These are phyloP conservation scores for Xylaria sp. DNA, from an alignment of 2,329 filamentous ascomycete species.

Conservation along the genomic window DNA sequence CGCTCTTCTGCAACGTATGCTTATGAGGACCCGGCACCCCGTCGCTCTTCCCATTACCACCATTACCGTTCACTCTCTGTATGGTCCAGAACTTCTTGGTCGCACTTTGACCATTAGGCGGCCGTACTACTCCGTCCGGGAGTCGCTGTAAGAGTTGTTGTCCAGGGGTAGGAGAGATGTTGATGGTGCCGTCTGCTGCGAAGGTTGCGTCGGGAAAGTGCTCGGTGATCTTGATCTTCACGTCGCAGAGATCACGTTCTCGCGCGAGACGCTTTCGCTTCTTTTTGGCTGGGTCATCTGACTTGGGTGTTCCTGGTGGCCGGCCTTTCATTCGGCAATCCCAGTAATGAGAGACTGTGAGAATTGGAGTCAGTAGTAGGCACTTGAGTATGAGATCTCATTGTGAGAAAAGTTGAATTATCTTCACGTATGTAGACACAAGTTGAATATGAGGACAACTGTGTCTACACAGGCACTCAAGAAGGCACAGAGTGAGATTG, in stretches of 20 bases:
- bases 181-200: slow-evolving; percentile 27
- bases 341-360: slow-evolving; percentile 67
- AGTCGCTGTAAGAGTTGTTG: slow-evolving; percentile 26
- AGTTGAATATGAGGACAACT: background rate
- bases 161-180: slow-evolving; percentile 18
- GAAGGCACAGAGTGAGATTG: background rate
- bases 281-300: slow-evolving; percentile 74
- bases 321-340: slow-evolving; percentile 77
- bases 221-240: slow-evolving; percentile 82
- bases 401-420: background rate
- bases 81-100: slow-evolving; percentile 65
- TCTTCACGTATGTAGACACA: background rate
- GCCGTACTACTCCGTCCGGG: slow-evolving; percentile 20
- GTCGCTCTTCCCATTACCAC: slow-evolving; percentile 65
- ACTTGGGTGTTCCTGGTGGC: slow-evolving; percentile 72
- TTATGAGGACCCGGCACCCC: slow-evolving; percentile 68
- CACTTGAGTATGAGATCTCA: background rate
- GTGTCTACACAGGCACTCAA: background rate
- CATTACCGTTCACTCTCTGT: slow-evolving; percentile 72
- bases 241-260: slow-evolving; percentile 73
- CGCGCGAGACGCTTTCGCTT: slow-evolving; percentile 72
- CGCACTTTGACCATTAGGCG: slow-evolving; percentile 37
- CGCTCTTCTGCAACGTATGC: slow-evolving; percentile 66
- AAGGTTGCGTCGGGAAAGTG: slow-evolving; percentile 56
- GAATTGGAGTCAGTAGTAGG: slow-evolving; percentile 1